Conservation (phyloP, 73 alveolate species). For the Tetrahymena thermophila region DNA sequence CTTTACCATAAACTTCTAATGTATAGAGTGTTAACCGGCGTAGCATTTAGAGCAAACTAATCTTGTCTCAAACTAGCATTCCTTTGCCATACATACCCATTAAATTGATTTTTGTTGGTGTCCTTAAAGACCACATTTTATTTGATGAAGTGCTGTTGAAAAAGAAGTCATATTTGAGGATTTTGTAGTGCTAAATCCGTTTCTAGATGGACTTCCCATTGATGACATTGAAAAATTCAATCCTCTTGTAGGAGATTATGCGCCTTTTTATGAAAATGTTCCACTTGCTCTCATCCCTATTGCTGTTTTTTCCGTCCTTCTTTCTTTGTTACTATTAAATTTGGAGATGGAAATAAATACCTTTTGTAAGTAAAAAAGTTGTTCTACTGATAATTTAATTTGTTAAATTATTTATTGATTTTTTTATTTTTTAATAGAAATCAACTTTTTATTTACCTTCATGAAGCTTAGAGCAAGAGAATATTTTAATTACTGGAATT, state of each 20-base stretch:
- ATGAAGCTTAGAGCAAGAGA: not conserved
- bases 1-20: not conserved
- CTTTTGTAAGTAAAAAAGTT: not conserved
- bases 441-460: not conserved
- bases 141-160: not conserved
- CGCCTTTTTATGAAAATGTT: not conserved
- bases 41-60: not conserved
- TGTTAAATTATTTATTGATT: not conserved
- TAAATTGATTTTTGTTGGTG: not conserved
- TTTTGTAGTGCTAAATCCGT: not conserved
- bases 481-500: not conserved
- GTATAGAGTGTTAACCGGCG: not conserved
- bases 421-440: too few relatives aligned
- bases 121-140: not conserved
- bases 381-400: not conserved
- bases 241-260: not conserved
- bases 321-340: too few relatives aligned
- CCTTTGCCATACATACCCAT: not conserved
- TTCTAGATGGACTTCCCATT: not conserved
- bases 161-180: not conserved
- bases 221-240: not conserved
- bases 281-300: not conserved
- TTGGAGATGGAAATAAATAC: not conserved
- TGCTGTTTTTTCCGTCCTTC: not conserved
- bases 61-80: not conserved